These are phyloP conservation scores for Epicoccum sorghinum DNA, from an alignment of 2,329 filamentous ascomycete genomes.

Conservation along the genomic window DNA sequence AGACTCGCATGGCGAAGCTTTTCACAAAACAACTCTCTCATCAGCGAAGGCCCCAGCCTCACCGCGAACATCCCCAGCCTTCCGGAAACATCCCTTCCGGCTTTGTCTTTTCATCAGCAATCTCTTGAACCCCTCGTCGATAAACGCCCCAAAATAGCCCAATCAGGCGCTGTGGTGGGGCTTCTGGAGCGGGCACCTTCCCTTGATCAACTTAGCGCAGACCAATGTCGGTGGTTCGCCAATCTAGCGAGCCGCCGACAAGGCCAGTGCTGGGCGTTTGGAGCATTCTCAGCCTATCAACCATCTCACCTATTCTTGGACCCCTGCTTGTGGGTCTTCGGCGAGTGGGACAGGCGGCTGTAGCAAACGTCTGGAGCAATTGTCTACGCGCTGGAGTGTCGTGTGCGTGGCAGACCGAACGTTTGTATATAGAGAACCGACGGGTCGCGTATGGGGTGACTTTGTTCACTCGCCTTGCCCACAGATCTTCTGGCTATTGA, in stretches of 20 bases:
- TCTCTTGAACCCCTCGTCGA: not conserved
- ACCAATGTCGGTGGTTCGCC: not conserved
- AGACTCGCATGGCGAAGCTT: not conserved
- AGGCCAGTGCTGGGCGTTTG: not conserved
- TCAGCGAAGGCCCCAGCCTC: constrained; percentile 1
- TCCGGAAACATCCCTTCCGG: constrained; percentile 12
- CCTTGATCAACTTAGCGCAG: not conserved
- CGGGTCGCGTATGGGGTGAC: constrained; percentile 12
- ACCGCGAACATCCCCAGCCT: constrained; percentile 1
- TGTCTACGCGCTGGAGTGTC: constrained; percentile 14
- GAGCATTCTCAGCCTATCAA: constrained; percentile 1
- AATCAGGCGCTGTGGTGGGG: constrained; percentile 20
- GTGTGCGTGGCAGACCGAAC: constrained; percentile 12
- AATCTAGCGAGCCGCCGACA: constrained; percentile 16
- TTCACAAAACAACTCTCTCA: not conserved
- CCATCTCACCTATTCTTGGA: constrained; percentile 4
- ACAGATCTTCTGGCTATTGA: not conserved
- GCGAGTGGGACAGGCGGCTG: constrained; percentile 20
- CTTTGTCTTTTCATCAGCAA: constrained; percentile 1
- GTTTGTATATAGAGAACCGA: constrained; percentile 13
- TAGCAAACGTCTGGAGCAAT: not conserved
- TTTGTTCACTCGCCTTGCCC: constrained; percentile 9
- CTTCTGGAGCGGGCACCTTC: not conserved
- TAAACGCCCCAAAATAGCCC: constrained; percentile 17
- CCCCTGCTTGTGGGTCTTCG: not conserved